Conservation (phyloP, 352 stramenopile species). For the Phytophthora pluvialis region DNA sequence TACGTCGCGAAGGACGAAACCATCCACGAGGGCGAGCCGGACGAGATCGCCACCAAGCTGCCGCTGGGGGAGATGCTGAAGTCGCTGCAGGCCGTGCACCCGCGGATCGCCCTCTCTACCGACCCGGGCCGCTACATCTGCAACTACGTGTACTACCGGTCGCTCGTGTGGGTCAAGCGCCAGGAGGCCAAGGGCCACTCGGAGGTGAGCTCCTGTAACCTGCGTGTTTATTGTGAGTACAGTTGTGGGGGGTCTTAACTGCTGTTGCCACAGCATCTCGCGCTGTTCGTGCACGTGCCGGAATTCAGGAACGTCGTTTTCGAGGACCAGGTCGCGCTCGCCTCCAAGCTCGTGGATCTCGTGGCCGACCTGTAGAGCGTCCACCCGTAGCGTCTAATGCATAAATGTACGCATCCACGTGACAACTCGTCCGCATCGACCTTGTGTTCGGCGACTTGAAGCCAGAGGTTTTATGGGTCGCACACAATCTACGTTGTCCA, state of each 20-base stretch:
- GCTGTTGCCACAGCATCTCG: conserved; percentile 46
- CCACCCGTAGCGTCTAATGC: not conserved
- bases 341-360: conserved; percentile 63
- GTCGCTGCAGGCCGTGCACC: conserved; percentile 38
- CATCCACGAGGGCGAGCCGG: conserved; percentile 55
- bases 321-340: conserved; percentile 68
- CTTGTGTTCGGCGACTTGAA: too few species aligned
- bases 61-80: conserved; percentile 65
- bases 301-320: conserved; percentile 60
- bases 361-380: conserved; percentile 39
- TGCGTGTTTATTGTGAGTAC: not conserved
- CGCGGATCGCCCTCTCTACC: conserved; percentile 58
- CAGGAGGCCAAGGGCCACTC: conserved; percentile 41
- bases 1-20: conserved; percentile 61
- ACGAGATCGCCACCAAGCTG: conserved; percentile 55
- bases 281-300: conserved; percentile 83
- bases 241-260: not conserved
- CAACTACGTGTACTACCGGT: conserved; percentile 88
- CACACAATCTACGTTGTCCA: not conserved
- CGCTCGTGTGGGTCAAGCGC: conserved; percentile 68
- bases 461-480: not conserved
- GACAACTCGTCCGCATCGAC: not conserved
- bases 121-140: conserved; percentile 87
- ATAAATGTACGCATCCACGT: conserved; percentile 1
- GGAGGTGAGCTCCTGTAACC: conserved; percentile 28